phyloP scores from a whole-genome alignment of 768 basidiomycete genomes.

The Dioszegia crocea region DNA sequence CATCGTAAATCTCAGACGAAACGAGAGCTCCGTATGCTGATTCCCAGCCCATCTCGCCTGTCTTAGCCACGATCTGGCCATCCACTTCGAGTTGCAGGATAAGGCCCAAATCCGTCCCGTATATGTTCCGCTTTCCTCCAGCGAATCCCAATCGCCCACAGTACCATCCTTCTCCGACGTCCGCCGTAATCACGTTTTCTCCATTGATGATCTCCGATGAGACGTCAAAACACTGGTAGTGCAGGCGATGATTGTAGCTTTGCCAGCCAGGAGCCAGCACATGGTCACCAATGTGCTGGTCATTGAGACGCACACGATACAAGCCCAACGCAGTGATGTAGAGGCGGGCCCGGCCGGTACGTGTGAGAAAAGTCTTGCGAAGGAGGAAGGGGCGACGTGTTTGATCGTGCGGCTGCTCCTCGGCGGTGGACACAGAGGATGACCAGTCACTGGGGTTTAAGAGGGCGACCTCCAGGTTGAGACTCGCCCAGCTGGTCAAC shows the following conservation, averaged over 20 bases:
- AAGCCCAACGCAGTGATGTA: constrained; percentile 42
- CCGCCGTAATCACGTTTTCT: constrained; percentile 26
- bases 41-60: constrained; percentile 21
- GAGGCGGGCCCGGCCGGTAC: constrained; percentile 15
- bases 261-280: constrained; percentile 43
- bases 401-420: background rate
- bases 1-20: constrained; percentile 33
- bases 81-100: constrained; percentile 31
- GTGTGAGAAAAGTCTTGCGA: constrained; percentile 18
- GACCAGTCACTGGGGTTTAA: constrained; percentile 33
- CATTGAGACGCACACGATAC: constrained; percentile 41
- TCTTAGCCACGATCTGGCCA: constrained; percentile 7
- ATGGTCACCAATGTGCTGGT: constrained; percentile 34
- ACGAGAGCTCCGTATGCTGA: constrained; percentile 10
- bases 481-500: constrained; percentile 20
- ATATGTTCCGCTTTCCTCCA: constrained; percentile 15
- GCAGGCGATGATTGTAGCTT: constrained; percentile 31
- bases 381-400: constrained; percentile 32
- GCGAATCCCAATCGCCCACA: constrained; percentile 22
- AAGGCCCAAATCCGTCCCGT: constrained; percentile 29
- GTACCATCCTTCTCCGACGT: constrained; percentile 37
- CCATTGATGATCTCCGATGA: constrained; percentile 15
- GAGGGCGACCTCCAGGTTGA: constrained; percentile 26
- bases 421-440: constrained; percentile 18
- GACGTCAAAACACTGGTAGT: constrained; percentile 43